Evolutionary conservation across 1,139 yeast species (phyloP), one percentile per base, ranked within the genome.

Genomic region (Geotrichum fermentans): DNA sequence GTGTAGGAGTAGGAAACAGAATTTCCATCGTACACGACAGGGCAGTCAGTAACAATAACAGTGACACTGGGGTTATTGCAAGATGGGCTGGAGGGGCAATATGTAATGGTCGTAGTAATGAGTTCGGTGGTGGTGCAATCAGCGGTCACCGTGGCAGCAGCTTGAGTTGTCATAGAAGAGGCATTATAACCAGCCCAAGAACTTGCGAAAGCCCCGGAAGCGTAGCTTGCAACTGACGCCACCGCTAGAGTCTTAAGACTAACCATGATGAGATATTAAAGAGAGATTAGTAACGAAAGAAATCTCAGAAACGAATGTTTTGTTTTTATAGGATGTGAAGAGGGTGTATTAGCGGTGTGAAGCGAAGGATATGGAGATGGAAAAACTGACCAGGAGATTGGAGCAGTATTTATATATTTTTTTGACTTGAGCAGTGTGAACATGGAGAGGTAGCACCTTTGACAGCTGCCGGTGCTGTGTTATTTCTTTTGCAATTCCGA

Each of bases 11-110:
- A 30, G 4, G 17, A 30, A 13, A 40, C 16, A 18, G 10, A 7
- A 6, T 8, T 16, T 16, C 36, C 26, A 17, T 16, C 36, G 37
- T 40, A 40, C 11, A 40, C 43, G 26, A 40, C 43, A 30, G 43
- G 43, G 29, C 43, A 40, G 3, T 14, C 16, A 8, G 43, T 40
- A 13, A 29, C 43, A 17, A 40, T 29, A 28, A 40, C 21, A 40
- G 43, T 40, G 14, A 40, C 43, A 16, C 11, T 14, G 3, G 43
- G 43, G 17, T 30, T 20, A 13, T n/a, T n/a, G 36, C 43, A 40
- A 16, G 36, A 20, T 4, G 43, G 36, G 21, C 33, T 24, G 18
- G 16, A 28, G 5, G n/a, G 10, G 37, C 43, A 40, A 28, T 30
- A 30, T 4, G 43, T 40, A 13, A 40, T 16, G 14, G 43, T 40